Base-by-base conservation (phyloP, 75 land plant species). In the Pseudotsuga menziesii region DNA sequence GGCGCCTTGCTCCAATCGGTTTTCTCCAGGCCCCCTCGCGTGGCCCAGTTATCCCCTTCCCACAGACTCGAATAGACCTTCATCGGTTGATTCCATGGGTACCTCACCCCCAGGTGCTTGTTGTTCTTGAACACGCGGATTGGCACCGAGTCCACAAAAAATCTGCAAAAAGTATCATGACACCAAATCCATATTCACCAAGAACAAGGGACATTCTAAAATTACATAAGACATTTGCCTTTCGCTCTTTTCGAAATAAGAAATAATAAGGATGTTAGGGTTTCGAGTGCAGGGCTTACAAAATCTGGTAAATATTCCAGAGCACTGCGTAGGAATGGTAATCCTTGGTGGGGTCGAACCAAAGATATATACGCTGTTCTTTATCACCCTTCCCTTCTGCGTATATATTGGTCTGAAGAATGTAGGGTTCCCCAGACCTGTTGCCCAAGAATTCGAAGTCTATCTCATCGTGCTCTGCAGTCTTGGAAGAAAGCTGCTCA, bases 11-110 rank as follows among this genome's bases (percentile, higher is more conserved):
- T 78, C 87, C 87, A 88, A 55, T 88, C 73, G 1, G 87, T 82
- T 80, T 88, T 88, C 75, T 81, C 84, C 23, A 82, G 62, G 2
- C 89, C 89, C 1, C 88, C 90, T 17, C 76, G 63, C 1, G 90
- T 88, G 0, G 90, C 90, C 90, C 90, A 88, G 29, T 80, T 58
- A 29, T 86, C 88, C 3, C 77, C 90, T 54, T 88, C 83, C 90
- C 90, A 88, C 27, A 88, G 66, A 80, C 88, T 86, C 11, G 82
- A 74, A 77, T 85, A 83, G 52, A 88, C 71, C 36, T 78, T 77
- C 88, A 88, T 86, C 58, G 88, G 88, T 77, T 86, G 81, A 64
- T 79, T 80, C 56, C 69, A 78, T 0, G 88, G 88, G 78, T 59
- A 88, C 19, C 85, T 27, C 75, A 86, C 88, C 13, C 88, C 85